Percentiles rank a stretch among this genome's conserved stretches.
Evolutionary conservation across 768 basidiomycete species (phyloP).

Genomic region (Rhodotorula toruloides): DNA sequence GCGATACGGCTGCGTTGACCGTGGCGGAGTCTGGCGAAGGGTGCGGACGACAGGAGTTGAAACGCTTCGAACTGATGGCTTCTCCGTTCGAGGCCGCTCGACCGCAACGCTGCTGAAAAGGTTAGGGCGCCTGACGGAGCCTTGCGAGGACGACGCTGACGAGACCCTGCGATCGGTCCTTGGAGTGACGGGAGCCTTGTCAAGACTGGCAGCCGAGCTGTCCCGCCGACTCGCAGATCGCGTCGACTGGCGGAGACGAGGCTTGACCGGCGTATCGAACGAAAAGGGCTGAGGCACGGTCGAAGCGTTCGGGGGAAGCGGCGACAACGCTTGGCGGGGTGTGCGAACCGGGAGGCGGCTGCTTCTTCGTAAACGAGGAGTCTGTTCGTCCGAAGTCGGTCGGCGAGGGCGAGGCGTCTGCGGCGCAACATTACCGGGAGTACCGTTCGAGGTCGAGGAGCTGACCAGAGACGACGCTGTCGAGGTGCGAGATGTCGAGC

Average conservation of each 20-base stretch:
- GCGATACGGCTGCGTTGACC: slow-evolving; percentile 61
- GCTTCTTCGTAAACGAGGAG: neutral
- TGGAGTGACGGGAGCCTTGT: neutral
- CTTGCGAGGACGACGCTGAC: neutral
- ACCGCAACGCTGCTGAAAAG: no score
- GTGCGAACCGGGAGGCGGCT: neutral
- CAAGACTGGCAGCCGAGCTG: neutral
- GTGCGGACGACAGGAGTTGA: neutral
- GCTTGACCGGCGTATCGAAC: slow-evolving; percentile 1
- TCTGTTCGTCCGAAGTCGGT: neutral
- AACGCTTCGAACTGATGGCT: neutral
- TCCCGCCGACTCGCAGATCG: neutral
- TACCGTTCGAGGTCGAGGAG: no score
- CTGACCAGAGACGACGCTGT: no score
- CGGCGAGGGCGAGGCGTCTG: slow-evolving; percentile 43
- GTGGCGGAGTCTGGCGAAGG: slow-evolving; percentile 1
- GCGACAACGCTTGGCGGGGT: neutral
- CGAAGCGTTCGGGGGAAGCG: neutral
- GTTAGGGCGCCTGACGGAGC: no score
- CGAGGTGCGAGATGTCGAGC: no score
- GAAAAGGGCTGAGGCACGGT: slow-evolving; percentile 18
- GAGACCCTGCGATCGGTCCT: neutral
- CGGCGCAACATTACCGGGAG: no score
- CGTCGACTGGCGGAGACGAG: neutral
- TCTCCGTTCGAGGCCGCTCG: neutral